Evolutionary conservation across 2,329 filamentous ascomycete genomes (phyloP).

Genomic region (Nigrospora oryzae): DNA sequence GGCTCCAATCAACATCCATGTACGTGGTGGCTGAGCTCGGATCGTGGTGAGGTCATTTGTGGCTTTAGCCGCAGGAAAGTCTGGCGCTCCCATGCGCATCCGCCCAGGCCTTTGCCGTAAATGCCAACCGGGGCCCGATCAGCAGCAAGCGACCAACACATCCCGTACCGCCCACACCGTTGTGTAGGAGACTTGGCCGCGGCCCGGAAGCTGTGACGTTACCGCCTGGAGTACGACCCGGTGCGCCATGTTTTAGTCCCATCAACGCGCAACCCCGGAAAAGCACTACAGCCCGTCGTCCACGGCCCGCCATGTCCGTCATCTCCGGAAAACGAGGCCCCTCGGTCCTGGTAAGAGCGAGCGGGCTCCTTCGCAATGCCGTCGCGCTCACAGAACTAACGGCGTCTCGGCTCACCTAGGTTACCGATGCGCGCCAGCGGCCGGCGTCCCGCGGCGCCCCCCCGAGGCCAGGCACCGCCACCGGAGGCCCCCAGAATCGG

Average conservation of each 20-base stretch:
- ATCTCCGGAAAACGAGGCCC: constrained; percentile 5
- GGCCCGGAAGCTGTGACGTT: neutral
- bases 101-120: neutral
- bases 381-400: neutral
- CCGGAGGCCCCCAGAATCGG: constrained; percentile 1
- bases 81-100: neutral
- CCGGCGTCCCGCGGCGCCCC: constrained; percentile 3
- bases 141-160: neutral
- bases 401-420: neutral
- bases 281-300: neutral
- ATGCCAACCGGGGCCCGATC: neutral
- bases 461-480: constrained; percentile 3
- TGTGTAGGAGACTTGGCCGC: neutral
- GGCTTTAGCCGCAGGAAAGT: constrained; percentile 2
- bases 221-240: neutral
- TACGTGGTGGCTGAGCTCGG: no score
- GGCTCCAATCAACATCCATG: no score
- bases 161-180: neutral
- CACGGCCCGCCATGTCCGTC: neutral
- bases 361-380: neutral
- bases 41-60: constrained; percentile 2
- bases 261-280: neutral
- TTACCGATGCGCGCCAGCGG: constrained; percentile 6
- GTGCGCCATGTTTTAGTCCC: neutral
- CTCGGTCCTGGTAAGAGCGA: constrained; percentile 6